Base-by-base conservation (phyloP, 164 flowering plant genomes). In the Piper betle region DNA sequence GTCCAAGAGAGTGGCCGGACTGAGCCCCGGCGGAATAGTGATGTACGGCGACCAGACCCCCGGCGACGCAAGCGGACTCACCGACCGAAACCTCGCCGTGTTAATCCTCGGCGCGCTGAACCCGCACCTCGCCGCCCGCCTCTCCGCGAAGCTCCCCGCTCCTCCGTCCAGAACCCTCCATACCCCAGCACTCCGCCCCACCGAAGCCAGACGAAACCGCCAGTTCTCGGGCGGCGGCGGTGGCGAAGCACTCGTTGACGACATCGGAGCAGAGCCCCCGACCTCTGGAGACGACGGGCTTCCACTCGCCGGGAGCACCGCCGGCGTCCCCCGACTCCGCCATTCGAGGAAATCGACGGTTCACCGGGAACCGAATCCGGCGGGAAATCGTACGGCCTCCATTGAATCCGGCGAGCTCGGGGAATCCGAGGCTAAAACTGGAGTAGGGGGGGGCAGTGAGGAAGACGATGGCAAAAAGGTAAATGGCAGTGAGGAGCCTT, bases 11-110 rank as follows among this genome's bases (percentile, higher is more conserved):
- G 82, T 71, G 0, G 87, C 70, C 6, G 94, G 90, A 68, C 87
- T 87, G 38, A 87, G 83, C 11, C 94, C 91, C 0, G 91, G 69
- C 4, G 94, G 90, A 20, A 86, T 87, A 9, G 84, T 80, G 52
- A 88, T 73, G 64, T 66, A 78, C 0, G 85, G 86, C 0, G 84
- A 76, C 25, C 69, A 66, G 59, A 56, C 68, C 17, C 46, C 66
- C 2, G 81, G 82, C 0, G 82, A 76, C 8, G 74, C 54, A 73
- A 74, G n/a, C 12, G 83, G 81, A 53, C 75, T 71, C 11, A 58
- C 66, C 16, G 79, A 55, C 39, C 75, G 65, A 65, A 72, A 78
- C 56, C 71, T 58, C 15, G 84, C 73, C 17, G 83, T 75, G 57
- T 70, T 73, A 53, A 85, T 77, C 66, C 75, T 71, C 3, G 81